Evolutionary conservation across 1,284 basidiomycete species (phyloP).

Genomic region (Fomes fomentarius): DNA sequence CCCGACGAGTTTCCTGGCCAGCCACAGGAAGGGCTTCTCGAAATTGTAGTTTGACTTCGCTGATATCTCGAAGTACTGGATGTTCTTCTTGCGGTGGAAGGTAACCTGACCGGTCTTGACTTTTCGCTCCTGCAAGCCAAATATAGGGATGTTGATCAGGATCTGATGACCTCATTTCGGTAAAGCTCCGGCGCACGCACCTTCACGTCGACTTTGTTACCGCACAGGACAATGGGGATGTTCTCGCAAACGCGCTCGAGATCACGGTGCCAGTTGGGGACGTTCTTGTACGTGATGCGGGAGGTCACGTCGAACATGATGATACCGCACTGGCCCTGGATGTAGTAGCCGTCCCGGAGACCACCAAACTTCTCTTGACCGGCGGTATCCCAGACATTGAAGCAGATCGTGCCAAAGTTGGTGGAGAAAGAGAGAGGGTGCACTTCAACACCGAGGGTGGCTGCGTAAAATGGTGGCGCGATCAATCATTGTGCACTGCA

Average conservation of each 20-base stretch:
- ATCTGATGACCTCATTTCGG: not conserved
- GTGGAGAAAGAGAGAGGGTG: conserved; percentile 97
- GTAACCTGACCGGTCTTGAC: conserved; percentile 99
- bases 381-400: conserved; percentile 99
- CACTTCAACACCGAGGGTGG: conserved; percentile 99
- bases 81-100: conserved; percentile 99
- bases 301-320: conserved; percentile 99
- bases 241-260: conserved; percentile 99
- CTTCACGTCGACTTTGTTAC: conserved; percentile 99
- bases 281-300: conserved; percentile 99
- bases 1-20: conserved; percentile 98
- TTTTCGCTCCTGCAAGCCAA: conserved; percentile 86
- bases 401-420: conserved; percentile 98
- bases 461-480: conserved; percentile 47
- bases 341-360: conserved; percentile 97
- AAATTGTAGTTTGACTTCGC: conserved; percentile 99
- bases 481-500: conserved; percentile 15
- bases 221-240: conserved; percentile 99
- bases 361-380: conserved; percentile 99
- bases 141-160: conserved; percentile 8
- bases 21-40: conserved; percentile 99
- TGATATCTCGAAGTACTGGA: conserved; percentile 99
- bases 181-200: conserved; percentile 44
- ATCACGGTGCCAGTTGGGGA: conserved; percentile 99
- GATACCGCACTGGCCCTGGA: conserved; percentile 99